Conservation (phyloP, 2,329 filamentous ascomycete species). For the Fusarium sarcochroum region DNA sequence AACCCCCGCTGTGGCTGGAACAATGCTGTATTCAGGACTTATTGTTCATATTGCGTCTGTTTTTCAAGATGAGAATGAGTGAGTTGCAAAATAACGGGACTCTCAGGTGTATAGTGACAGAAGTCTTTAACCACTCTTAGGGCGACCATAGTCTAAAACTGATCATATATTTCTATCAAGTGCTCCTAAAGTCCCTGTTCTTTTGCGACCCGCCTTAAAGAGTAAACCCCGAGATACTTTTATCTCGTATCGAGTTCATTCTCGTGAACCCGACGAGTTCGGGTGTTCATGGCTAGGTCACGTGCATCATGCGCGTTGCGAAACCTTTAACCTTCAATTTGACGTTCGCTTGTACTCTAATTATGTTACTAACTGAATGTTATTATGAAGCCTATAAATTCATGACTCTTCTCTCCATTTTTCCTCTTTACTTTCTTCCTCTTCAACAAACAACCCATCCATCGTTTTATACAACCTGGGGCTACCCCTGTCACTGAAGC, state of each 20-base stretch:
- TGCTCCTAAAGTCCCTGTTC: too few species aligned
- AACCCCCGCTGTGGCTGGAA: conserved; percentile 23
- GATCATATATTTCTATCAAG: too few species aligned
- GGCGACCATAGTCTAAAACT: too few species aligned
- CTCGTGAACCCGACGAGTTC: neutral
- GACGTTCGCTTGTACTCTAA: neutral
- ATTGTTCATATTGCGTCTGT: neutral
- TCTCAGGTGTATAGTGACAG: too few species aligned
- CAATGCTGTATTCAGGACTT: conserved; percentile 3
- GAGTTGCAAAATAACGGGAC: too few species aligned
- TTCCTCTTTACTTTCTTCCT: neutral
- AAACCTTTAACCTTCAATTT: neutral
- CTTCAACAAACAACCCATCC: neutral
- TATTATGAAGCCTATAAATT: neutral
- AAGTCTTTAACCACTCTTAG: too few species aligned
- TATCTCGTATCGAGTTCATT: neutral
- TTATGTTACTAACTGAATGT: neutral
- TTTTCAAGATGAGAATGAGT: neutral
- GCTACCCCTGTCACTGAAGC: neutral
- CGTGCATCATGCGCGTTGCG: neutral
- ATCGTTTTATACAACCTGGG: too few species aligned
- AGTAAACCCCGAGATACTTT: neutral
- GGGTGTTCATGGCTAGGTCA: neutral
- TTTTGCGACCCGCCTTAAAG: too few species aligned
- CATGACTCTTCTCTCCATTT: neutral